These are phyloP conservation scores for Crassisporium funariophilum DNA, from an alignment of 768 basidiomycete species.

Conservation along the genomic window DNA sequence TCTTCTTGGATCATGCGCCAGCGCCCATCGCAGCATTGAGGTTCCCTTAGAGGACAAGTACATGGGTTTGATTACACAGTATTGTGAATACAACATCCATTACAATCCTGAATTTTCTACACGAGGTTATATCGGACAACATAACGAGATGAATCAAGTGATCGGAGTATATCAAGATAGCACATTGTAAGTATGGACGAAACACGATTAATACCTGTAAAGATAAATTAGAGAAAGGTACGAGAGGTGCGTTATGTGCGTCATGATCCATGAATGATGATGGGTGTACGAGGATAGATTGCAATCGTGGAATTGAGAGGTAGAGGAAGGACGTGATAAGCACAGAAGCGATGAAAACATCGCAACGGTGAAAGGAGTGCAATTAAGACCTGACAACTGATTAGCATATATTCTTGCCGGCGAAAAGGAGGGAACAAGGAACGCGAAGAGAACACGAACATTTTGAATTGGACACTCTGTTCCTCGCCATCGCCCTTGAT, in stretches of 20 bases:
- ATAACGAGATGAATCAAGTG: neutral
- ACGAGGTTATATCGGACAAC: slow-evolving; percentile 2
- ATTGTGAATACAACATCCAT: neutral
- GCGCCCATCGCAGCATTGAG: neutral
- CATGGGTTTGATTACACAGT: neutral
- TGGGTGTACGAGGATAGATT: slow-evolving; percentile 6
- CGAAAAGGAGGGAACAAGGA: slow-evolving; percentile 12
- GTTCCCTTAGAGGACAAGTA: neutral
- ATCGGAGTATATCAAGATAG: neutral
- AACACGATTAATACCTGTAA: slow-evolving; percentile 22
- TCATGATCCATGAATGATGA: slow-evolving; percentile 7
- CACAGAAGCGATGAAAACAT: slow-evolving; percentile 10
- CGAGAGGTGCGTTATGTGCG: slow-evolving; percentile 3
- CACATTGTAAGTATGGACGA: too few relatives aligned
- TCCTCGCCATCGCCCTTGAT: slow-evolving; percentile 36
- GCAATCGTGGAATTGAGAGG: slow-evolving; percentile 9
- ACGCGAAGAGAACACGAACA: slow-evolving; percentile 60
- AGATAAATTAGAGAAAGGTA: slow-evolving; percentile 3
- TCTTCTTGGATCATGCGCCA: too few relatives aligned
- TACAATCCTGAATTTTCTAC: slow-evolving; percentile 3
- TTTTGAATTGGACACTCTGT: slow-evolving; percentile 68
- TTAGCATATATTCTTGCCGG: slow-evolving; percentile 52
- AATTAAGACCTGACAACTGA: slow-evolving; percentile 76
- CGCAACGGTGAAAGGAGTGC: slow-evolving; percentile 16
- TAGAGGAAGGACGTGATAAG: neutral